Evolutionary conservation across 345 rosid genomes (phyloP), one percentile per base, ranked within the genome.

Genomic region (Fremontodendron californicum): DNA sequence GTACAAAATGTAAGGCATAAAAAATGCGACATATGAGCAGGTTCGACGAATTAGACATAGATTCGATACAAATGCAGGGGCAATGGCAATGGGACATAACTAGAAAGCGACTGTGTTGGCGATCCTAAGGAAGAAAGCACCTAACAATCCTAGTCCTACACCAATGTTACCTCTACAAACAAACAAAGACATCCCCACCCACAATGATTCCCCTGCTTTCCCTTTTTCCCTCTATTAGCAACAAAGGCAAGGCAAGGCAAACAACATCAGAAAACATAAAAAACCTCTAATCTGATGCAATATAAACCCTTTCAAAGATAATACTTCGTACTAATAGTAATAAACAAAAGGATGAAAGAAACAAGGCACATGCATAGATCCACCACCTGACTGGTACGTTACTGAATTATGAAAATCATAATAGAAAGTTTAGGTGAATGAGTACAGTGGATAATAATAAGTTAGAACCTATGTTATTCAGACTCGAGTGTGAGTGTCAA

Each of bases 121-220:
- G 77, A n/a, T 81, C 88, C 86, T 86, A 49, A 85, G 82, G 82
- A 82, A 57, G 75, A 79, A 83, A 79, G 77, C 37, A 27, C 33
- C 48, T n/a, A n/a, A n/a, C n/a, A n/a, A n/a, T n/a, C n/a, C n/a
- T n/a, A n/a, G n/a, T n/a, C n/a, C n/a, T n/a, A n/a, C n/a, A 27
- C 8, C 29, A 63, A 48, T 18, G 19, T n/a, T n/a, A 18, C 29
- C 31, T 9, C 27, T 33, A 33, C 35, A 33, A 33, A 3, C 37
- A 27, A 1, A 2, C 58, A 25, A 60, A 27, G 63, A 1, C 35
- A 1, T 33, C 35, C 35, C 35, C 35, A 1, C 35, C 65, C 37
- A 13, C 33, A 60, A 60, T 2, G 37, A 60, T 60, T 60, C 37
- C 37, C 16, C 64, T 27, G 35, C 64, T 58, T 58, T 58, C 18